Base-by-base conservation (phyloP, 2,329 filamentous ascomycete genomes). In the Apiospora marii region DNA sequence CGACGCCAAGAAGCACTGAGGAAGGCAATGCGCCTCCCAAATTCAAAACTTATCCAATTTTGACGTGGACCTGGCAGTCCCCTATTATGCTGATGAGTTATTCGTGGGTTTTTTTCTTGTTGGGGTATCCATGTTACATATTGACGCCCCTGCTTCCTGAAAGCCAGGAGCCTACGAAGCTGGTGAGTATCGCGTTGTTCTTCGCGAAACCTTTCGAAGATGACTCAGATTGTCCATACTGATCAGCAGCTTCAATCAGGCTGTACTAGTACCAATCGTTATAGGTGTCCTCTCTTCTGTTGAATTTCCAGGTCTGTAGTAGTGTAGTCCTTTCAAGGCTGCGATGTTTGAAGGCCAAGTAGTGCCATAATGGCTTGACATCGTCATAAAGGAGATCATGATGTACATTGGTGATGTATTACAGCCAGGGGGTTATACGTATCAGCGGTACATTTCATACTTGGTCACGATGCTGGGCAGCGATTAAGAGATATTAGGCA, bases 71-170 rank as follows among this genome's bases (percentile, higher is more conserved):
- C 1, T 68, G 37, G 64, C 64, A 68, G 22, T 46, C 37, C 10
- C 64, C 64, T 12, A 46, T 46, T 1, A 68, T 44, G 64, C n/a
- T 68, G 12, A 68, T 46, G n/a, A 68, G 37, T 37, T 68, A 68
- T 24, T 68, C 64, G 2, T 68, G 64, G 64, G 22, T 44, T 4
- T 44, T 68, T 0, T 68, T 68, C 22, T 27, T 68, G 37, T 13
- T 44, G 3, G 64, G 64, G 14, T 44, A 68, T 46, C 37, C 30
- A 4, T 43, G 37, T 5, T 30, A 68, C 24, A 12, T 68, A 3
- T 16, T 68, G 24, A 68, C 64, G 4, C 64, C 64, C 37, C 13
- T 68, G n/a, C 27, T 68, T 3, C 51, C 51, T 13, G 2, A 5
- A 19, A n/a, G 14, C 7, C 7, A 19, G 24, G 14, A 10, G 13